Evolutionary conservation across 805 yeast genomes (phyloP).

Genomic region (Wickerhamomyces strasburgensis): DNA sequence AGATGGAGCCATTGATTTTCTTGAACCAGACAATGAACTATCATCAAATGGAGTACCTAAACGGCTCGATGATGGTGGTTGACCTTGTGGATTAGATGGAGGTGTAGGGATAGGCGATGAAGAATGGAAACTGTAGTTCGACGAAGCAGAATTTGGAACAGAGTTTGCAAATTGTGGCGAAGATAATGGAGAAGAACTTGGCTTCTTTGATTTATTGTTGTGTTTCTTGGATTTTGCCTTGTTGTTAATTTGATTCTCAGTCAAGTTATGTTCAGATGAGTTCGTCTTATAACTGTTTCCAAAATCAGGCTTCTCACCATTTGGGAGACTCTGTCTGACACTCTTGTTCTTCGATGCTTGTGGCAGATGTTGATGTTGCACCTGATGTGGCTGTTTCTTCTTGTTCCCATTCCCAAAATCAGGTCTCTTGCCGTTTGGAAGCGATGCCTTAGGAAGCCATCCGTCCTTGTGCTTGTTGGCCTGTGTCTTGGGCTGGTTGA

Average conservation of each 20-base stretch:
- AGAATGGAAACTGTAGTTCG: too few species aligned
- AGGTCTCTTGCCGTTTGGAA: conserved; percentile 18
- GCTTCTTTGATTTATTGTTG: too few species aligned
- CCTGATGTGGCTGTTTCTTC: background rate
- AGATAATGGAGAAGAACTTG: too few species aligned
- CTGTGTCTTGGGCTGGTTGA: too few species aligned
- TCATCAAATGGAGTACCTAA: background rate
- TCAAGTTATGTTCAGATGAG: too few species aligned
- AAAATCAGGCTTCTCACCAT: conserved; percentile 17
- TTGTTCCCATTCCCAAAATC: conserved; percentile 14
- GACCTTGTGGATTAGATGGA: too few species aligned
- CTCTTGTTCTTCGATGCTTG: background rate
- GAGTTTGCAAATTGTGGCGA: too few species aligned
- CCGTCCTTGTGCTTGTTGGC: conserved; percentile 2
- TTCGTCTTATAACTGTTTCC: conserved; percentile 7
- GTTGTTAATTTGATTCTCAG: too few species aligned
- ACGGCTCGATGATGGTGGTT: too few species aligned
- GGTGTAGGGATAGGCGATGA: too few species aligned
- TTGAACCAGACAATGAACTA: background rate
- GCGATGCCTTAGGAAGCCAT: conserved; percentile 8
- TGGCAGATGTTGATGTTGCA: conserved; percentile 1
- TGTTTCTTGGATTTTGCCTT: too few species aligned
- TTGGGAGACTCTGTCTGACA: conserved; percentile 9
- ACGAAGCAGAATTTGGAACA: too few species aligned
- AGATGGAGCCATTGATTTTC: background rate